Base-by-base conservation (phyloP, 768 basidiomycete genomes). In the Rhodotorula kratochvilovae region DNA sequence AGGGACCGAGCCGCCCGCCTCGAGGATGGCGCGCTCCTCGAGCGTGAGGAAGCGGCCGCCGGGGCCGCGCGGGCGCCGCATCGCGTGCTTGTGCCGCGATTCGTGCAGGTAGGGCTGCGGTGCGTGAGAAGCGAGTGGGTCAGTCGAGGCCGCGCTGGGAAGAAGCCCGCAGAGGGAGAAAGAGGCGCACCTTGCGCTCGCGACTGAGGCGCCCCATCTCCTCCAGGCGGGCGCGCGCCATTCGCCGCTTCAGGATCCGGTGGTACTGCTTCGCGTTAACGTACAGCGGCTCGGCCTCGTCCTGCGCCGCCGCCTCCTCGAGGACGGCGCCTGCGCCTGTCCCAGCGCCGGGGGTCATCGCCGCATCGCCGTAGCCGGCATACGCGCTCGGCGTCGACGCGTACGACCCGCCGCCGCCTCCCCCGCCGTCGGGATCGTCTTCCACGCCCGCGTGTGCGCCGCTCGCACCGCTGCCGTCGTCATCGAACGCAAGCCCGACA, bases 261-360 rank as follows among this genome's bases (percentile, higher is more conserved):
- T 94, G 92, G 80, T 98, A 99, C 82, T 99, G 96, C 80, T 99
- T 99, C 70, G 96, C 95, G 77, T 99, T 99, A 69, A 99, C 96
- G 82, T 97, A 97, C 76, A 99, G 88, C 36, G 96, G 95, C 80
- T 99, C 95, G 74, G 97, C 93, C 82, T 97, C 94, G 77, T 74
- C 73, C 42, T 61, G 55, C 29, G 61, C 62, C 54, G 67, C 46
- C 33, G 61, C 66, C 31, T 67, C 61, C 29, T 71, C 55, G 5
- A 71, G 57, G 17, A 63, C 64, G 29, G 48, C 57, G 3, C 36
- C 58, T 13, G 56, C 61, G 2, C 55, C 54, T 4, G 46, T 42
- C 25, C 39, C 31, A 6, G 45, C 16, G 31, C 39, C 60, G 19
- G 33, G n/a, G n/a, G n/a, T n/a, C n/a, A n/a, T n/a, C 15, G 27